Conservation (phyloP, 1,139 yeast species). For the Debaryomycetaceae sp. region DNA sequence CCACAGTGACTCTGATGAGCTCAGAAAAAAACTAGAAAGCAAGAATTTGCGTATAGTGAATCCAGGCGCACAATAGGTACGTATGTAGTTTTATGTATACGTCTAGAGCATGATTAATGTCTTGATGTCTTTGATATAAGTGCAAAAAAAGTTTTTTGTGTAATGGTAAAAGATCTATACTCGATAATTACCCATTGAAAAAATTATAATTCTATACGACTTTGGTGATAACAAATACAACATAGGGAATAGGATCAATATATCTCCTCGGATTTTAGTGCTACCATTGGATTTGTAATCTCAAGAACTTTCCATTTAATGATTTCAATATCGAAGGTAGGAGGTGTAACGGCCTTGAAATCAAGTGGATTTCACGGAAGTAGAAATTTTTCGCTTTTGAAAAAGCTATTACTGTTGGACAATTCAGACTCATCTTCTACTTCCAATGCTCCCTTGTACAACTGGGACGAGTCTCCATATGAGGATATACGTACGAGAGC, state of each 20-base stretch:
- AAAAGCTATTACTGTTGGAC: constrained; percentile 38
- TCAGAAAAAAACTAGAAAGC: neutral
- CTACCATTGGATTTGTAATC: neutral
- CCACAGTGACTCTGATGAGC: neutral
- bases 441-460: constrained; percentile 15
- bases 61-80: neutral
- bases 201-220: too few species aligned
- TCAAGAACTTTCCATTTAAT: neutral
- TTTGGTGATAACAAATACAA: too few species aligned
- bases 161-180: neutral
- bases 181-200: neutral
- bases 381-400: constrained; percentile 35
- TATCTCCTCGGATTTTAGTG: too few species aligned
- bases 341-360: neutral
- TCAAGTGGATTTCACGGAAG: neutral
- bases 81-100: neutral
- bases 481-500: constrained; percentile 89
- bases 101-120: neutral
- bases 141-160: neutral
- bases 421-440: constrained; percentile 21
- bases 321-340: neutral
- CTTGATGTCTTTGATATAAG: neutral
- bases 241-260: too few species aligned
- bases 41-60: neutral
- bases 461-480: constrained; percentile 89